Evolutionary conservation across 805 yeast species (phyloP), one percentile per base, ranked within the genome.

Genomic region (Peterozyma toletana): DNA sequence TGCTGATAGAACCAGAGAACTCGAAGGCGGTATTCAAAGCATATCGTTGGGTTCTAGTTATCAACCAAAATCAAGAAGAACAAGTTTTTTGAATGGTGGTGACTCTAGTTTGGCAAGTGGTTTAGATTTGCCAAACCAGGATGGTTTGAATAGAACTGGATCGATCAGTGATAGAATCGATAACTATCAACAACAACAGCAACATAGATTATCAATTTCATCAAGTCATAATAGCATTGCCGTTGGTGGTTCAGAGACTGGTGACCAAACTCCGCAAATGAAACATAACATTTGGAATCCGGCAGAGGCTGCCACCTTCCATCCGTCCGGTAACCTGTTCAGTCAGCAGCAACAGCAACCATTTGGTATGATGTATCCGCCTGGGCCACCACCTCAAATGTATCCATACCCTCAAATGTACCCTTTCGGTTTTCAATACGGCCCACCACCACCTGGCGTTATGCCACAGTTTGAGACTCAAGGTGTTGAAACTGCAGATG

Each of bases 1-100:
- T 14, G 82, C 84, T 6, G 86, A 81, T 45, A 82, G 83, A 39
- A 81, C 88, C 0, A 67, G 83, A 53, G 88, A 81, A 50, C 67
- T 80, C 38, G 86, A 80, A 51, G 65, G 66, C 42, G 72, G 70
- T 11, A 54, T 76, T 43, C 69, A 71, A n/a, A 57, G 67, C 6
- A 43, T 68, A 27, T 58, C 68, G 9, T 52, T 67, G 35, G 59
- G 59, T 27, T 53, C 49, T 15, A 59, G 49, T 47, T 31, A 31
- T 14, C 34, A 31, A 31, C 59, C 63, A 13, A 58, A 60, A n/a
- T 64, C 71, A 4, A 70, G 83, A 60, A 70, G 83, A 62, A 68
- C 82, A 1, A 75, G 80, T 44, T 69, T 75, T 51, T 62, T 72
- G 46, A 57, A 62, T 9, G 60, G 59, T 16, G 27, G 4, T 21